A percentile compares a stretch with the other conserved stretches of the same genome.
Conservation (phyloP, 495 filamentous ascomycete species). For the Patellaria atrata region DNA sequence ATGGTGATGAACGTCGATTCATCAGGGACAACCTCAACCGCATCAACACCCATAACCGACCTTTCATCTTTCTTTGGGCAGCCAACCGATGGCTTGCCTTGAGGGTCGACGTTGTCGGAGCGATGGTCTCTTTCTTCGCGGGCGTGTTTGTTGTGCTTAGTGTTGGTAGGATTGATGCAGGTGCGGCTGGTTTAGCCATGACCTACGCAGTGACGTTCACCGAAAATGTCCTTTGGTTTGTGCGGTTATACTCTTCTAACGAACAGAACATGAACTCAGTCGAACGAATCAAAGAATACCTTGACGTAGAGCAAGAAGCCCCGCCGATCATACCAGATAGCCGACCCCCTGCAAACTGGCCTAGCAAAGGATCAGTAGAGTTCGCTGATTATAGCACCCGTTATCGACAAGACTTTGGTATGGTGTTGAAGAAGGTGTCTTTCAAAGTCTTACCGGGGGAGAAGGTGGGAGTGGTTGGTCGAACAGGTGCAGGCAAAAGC, state of each 20-base stretch:
- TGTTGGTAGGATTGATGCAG: conserved; percentile 76
- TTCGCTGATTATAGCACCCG: conserved; percentile 80
- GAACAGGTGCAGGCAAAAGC: conserved; percentile 95
- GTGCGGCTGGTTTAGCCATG: conserved; percentile 85
- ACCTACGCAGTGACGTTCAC: conserved; percentile 98
- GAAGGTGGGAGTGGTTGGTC: conserved; percentile 92
- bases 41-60: conserved; percentile 82
- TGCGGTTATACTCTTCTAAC: conserved; percentile 85
- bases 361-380: conserved; percentile 67
- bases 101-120: conserved; percentile 80
- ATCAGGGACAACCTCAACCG: conserved; percentile 79
- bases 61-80: conserved; percentile 96
- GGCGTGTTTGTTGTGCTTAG: conserved; percentile 80
- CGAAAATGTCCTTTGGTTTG: conserved; percentile 94
- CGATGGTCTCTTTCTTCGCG: conserved; percentile 85
- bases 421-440: conserved; percentile 66
- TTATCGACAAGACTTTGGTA: conserved; percentile 76
- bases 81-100: conserved; percentile 93
- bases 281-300: conserved; percentile 94
- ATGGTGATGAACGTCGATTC: conserved; percentile 87
- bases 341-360: conserved; percentile 68
- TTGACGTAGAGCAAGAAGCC: conserved; percentile 93
- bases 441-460: conserved; percentile 79
- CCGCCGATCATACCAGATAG: conserved; percentile 61
- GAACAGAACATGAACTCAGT: conserved; percentile 99